These are phyloP conservation scores for Graphilbum sp. DNA, from an alignment of 2,329 filamentous ascomycete species.

Conservation along the genomic window DNA sequence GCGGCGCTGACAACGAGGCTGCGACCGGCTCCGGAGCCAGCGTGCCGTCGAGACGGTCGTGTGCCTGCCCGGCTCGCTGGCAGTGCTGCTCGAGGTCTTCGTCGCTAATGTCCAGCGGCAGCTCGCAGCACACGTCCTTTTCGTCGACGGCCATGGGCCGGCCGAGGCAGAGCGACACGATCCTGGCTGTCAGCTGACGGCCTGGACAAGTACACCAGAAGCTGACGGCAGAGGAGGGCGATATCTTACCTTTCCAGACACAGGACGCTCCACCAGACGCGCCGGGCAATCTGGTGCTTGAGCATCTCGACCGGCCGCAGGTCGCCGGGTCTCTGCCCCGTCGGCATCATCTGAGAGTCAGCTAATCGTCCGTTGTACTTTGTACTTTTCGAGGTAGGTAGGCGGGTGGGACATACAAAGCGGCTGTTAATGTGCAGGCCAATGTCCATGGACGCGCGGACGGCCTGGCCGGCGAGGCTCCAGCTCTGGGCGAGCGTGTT, in stretches of 20 bases:
- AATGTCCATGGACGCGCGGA: conserved; percentile 14
- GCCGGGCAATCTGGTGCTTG: conserved; percentile 10
- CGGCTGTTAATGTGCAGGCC: conserved; percentile 12
- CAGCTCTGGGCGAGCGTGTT: conserved; percentile 16
- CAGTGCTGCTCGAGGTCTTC: conserved; percentile 11
- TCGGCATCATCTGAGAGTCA: neutral
- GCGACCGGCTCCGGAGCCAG: neutral
- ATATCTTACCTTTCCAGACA: conserved; percentile 12
- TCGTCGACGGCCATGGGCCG: conserved; percentile 14
- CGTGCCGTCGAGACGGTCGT: too few relatives aligned
- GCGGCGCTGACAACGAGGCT: too few relatives aligned
- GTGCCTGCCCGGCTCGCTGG: neutral
- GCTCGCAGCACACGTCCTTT: conserved; percentile 14
- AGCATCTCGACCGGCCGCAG: conserved; percentile 3
- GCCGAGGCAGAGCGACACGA: conserved; percentile 15
- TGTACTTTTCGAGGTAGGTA: too few relatives aligned
- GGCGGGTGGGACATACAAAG: too few relatives aligned
- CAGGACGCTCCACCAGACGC: conserved; percentile 17
- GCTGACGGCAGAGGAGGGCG: neutral
- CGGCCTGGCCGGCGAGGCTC: conserved; percentile 14
- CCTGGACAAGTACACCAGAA: neutral
- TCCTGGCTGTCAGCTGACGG: conserved; percentile 4
- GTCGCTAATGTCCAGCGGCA: conserved; percentile 13
- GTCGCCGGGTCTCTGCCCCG: neutral
- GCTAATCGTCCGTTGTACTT: too few relatives aligned